Conservation (phyloP, 495 filamentous ascomycete genomes). For the Pseudevernia furfuracea region DNA sequence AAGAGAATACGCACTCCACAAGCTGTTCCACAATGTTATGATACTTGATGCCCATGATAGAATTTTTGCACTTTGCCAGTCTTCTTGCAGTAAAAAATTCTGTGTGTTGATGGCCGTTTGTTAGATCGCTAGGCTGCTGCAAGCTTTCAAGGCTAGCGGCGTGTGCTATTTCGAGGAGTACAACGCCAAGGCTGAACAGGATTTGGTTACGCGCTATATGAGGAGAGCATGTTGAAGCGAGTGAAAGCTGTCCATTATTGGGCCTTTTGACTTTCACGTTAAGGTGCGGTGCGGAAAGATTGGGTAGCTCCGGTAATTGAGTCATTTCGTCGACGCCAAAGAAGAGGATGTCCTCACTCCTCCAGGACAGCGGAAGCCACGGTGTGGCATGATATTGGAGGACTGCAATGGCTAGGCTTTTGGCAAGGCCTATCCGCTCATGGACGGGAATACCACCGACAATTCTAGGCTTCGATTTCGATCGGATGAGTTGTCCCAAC, state of each 20-base stretch:
- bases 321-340: conserved; percentile 21
- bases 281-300: conserved; percentile 28
- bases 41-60: conserved; percentile 36
- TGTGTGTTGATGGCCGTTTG: conserved; percentile 21
- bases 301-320: neutral
- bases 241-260: conserved; percentile 3
- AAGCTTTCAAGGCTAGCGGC: conserved; percentile 22
- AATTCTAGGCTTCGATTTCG: neutral
- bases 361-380: conserved; percentile 30
- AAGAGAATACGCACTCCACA: conserved; percentile 35
- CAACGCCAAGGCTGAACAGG: conserved; percentile 29
- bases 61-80: conserved; percentile 37
- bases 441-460: conserved; percentile 12
- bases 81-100: conserved; percentile 31
- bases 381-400: conserved; percentile 36
- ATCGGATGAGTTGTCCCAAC: conserved; percentile 22
- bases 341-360: conserved; percentile 32
- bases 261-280: conserved; percentile 26
- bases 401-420: conserved; percentile 30
- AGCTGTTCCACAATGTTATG: conserved; percentile 36
- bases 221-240: conserved; percentile 1
- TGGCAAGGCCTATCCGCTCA: conserved; percentile 33
- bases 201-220: conserved; percentile 22
- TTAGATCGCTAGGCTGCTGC: conserved; percentile 14
- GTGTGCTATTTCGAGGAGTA: conserved; percentile 31